Base-by-base conservation (phyloP, 495 filamentous ascomycete genomes). In the Talaromyces trachyspermus region DNA sequence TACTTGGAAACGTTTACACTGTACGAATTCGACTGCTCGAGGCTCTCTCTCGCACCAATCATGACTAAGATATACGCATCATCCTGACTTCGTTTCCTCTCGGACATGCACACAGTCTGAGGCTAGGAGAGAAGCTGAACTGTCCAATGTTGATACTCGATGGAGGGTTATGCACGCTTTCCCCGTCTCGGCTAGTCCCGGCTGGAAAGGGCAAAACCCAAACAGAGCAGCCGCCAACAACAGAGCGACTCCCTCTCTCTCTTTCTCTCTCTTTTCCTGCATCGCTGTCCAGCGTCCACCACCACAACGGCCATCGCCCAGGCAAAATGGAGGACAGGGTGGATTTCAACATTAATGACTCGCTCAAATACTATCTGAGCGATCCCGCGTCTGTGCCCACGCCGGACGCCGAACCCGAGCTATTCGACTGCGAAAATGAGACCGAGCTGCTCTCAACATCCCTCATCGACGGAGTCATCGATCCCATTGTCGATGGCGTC, bases 301-400 rank as follows among this genome's bases (percentile, higher is more conserved):
- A n/a, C 30, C 17, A 44, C 25, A 41, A 10, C 33, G 17, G 24
- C 37, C 40, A 32, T 37, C 23, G 23, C 20, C 43, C 14, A 51
- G 54, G 59, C 62, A 71, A 54, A 55, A 95, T 95, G 89, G 88
- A 86, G 60, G 72, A 77, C 43, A 70, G 71, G 50, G 72, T 86
- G 55, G 78, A 81, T 50, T 99, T 97, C 67, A 88, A 97, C 62
- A 86, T 99, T 64, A 96, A 95, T 66, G 83, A 92, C 59, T 85
- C 89, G 51, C 83, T 97, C 65, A 96, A 95, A 72, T 77, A 85
- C 59, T 97, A 99, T 66, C 84, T 95, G 74, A 88, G 85, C 69
- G 88, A 95, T 66, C 94, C 94, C 2, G 71, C 82, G 36, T 77
- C 77, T 32, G 79, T 97, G 27, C 75, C 85, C 3, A 95, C 88